Conservation (phyloP, 306 rosid genomes). For the Boehmeria nivea region DNA sequence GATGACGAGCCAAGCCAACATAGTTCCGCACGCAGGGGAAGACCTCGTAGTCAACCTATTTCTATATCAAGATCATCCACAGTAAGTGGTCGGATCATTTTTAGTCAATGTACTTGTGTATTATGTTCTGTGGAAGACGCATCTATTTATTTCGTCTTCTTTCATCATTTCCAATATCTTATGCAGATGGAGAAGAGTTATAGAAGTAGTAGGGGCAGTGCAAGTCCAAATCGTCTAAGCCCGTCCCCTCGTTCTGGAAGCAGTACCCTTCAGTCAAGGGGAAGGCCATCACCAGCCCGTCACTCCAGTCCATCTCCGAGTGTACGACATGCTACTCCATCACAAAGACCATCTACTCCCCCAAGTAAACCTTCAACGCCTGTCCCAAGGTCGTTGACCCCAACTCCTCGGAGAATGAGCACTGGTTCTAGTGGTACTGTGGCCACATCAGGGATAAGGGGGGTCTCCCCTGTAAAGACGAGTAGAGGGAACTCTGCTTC, state of each 20-base stretch:
- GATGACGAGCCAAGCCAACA: conserved; percentile 54
- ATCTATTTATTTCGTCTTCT: conserved; percentile 16
- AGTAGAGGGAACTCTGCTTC: conserved; percentile 76
- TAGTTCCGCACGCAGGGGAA: conserved; percentile 49
- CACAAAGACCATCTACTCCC: conserved; percentile 66
- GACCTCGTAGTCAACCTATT: conserved; percentile 82
- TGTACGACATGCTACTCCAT: conserved; percentile 43
- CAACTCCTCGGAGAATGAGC: conserved; percentile 63
- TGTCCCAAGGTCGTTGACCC: conserved; percentile 56
- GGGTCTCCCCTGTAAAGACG: conserved; percentile 63
- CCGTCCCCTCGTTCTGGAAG: conserved; percentile 71
- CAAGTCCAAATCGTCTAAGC: conserved; percentile 78
- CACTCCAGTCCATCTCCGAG: conserved; percentile 68
- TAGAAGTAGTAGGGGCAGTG: conserved; percentile 80
- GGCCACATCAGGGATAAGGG: conserved; percentile 51
- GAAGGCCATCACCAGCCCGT: conserved; percentile 56
- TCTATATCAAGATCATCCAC: conserved; percentile 80
- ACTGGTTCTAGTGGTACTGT: conserved; percentile 46
- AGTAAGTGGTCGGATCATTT: conserved; percentile 35
- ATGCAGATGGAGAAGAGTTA: conserved; percentile 81
- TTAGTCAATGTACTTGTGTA: conserved; percentile 19
- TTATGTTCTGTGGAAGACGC: conserved; percentile 2
- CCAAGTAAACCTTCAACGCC: conserved; percentile 64
- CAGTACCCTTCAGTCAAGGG: conserved; percentile 54
- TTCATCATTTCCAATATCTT: conserved; percentile 6